Conservation (phyloP, 2,329 filamentous ascomycete genomes). For the Cryphonectria japonica region DNA sequence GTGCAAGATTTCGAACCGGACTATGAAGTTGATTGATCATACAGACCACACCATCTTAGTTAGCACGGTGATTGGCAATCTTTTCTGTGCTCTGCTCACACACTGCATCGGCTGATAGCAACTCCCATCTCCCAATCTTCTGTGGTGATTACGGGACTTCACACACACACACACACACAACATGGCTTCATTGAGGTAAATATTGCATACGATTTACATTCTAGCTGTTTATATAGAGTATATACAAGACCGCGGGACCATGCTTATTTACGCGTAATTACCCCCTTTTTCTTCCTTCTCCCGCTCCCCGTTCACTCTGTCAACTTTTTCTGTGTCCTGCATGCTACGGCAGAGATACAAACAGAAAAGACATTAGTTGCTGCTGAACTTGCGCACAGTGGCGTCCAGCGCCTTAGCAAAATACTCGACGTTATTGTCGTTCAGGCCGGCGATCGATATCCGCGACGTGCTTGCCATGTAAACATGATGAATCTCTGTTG, state of each 20-base stretch:
- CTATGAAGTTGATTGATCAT: no score
- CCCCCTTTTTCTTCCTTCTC: background rate
- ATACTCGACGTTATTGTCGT: slow-evolving; percentile 41
- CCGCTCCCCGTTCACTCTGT: background rate
- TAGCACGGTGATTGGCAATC: no score
- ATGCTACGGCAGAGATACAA: background rate
- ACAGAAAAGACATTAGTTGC: background rate
- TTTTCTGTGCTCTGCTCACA: no score
- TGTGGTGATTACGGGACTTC: no score
- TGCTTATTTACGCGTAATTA: background rate
- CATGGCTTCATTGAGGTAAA: no score
- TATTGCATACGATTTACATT: background rate
- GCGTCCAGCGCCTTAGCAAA: slow-evolving; percentile 35
- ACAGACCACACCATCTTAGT: no score
- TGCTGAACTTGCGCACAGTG: slow-evolving; percentile 20
- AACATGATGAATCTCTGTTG: slow-evolving; percentile 40
- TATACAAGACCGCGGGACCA: background rate
- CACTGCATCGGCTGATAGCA: no score
- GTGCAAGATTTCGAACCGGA: no score
- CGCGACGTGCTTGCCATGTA: slow-evolving; percentile 46
- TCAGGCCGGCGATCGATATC: slow-evolving; percentile 45
- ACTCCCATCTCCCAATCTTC: no score
- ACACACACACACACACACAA: no score
- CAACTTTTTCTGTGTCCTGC: background rate
- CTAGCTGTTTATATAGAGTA: background rate